A percentile compares a stretch with the other conserved stretches of the same genome.
These are phyloP conservation scores for Chaetoceros tenuissimus DNA, from an alignment of 108 stramenopile genomes.

Conservation along the genomic window DNA sequence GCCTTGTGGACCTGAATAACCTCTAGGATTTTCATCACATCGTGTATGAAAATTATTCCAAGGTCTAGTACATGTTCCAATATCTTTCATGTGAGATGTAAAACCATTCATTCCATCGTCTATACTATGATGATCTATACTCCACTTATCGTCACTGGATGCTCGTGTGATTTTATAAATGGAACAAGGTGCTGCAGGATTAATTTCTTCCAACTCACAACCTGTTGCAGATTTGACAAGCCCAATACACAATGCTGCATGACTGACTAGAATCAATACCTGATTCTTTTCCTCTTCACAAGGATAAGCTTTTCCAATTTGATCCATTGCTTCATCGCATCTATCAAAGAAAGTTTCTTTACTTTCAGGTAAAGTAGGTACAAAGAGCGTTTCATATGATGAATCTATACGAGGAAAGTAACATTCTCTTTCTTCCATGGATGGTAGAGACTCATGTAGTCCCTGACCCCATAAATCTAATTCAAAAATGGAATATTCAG, in stretches of 20 bases:
- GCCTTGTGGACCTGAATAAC: too few relatives aligned
- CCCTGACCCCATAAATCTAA: conserved; percentile 44
- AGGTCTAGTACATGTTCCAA: conserved; percentile 36
- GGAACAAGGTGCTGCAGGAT: conserved; percentile 45
- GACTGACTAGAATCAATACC: conserved; percentile 25
- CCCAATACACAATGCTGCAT: conserved; percentile 48
- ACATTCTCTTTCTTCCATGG: conserved; percentile 33
- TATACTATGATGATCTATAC: conserved; percentile 31
- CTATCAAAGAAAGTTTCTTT: conserved; percentile 21
- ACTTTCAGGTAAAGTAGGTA: conserved; percentile 43
- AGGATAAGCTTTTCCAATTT: conserved; percentile 20
- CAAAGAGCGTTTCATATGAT: conserved; percentile 31
- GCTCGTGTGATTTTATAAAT: conserved; percentile 35
- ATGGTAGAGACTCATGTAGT: conserved; percentile 36
- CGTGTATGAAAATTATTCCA: conserved; percentile 66
- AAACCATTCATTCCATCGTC: conserved; percentile 36
- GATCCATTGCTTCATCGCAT: conserved; percentile 28
- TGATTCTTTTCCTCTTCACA: conserved; percentile 23
- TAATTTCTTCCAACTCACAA: conserved; percentile 21
- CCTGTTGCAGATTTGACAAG: conserved; percentile 27
- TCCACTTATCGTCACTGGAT: conserved; percentile 21
- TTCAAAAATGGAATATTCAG: conserved; percentile 50
- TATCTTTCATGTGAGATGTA: conserved; percentile 31
- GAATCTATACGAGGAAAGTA: conserved; percentile 53
- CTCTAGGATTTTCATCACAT: too few relatives aligned